Percentiles rank a stretch among this genome's conserved stretches.
These are phyloP conservation scores for Pichiaceae sp. DNA, from an alignment of 1,139 yeast species.

Conservation along the genomic window DNA sequence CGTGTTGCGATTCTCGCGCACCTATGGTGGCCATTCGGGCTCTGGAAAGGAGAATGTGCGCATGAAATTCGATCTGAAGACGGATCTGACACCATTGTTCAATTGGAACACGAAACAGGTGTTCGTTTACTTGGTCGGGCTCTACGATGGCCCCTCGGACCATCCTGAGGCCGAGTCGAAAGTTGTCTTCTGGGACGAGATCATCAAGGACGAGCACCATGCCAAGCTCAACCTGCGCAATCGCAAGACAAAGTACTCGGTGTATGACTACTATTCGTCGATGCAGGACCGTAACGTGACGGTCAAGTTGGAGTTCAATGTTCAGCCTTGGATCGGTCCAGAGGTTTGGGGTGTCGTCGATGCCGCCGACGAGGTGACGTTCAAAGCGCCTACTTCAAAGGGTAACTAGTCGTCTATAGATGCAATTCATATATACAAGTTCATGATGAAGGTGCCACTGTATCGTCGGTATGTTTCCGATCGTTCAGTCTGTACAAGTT, in stretches of 20 bases:
- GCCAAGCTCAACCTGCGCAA: conserved; percentile 48
- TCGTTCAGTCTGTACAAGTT: background rate
- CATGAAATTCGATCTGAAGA: conserved; percentile 62
- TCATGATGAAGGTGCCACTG: no score
- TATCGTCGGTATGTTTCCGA: no score
- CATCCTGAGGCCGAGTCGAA: conserved; percentile 20
- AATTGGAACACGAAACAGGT: conserved; percentile 97
- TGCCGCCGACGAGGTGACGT: conserved; percentile 25
- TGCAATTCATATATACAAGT: no score
- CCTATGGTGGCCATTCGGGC: conserved; percentile 63
- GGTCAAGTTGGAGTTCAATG: conserved; percentile 76
- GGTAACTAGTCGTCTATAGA: no score
- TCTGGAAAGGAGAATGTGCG: conserved; percentile 76
- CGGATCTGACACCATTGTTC: conserved; percentile 66
- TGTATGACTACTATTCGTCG: conserved; percentile 75
- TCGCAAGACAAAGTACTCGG: conserved; percentile 67
- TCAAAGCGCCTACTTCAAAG: conserved; percentile 13
- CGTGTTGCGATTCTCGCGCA: conserved; percentile 53
- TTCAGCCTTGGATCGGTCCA: conserved; percentile 87
- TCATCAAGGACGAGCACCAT: conserved; percentile 48
- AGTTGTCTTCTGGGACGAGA: conserved; percentile 88
- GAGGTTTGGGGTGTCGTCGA: conserved; percentile 59
- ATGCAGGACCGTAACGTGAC: conserved; percentile 63
- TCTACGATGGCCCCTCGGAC: conserved; percentile 49
- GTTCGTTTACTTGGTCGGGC: conserved; percentile 83